phyloP scores from a whole-genome alignment of 2,329 filamentous ascomycete species.

The Botrytis galanthina region DNA sequence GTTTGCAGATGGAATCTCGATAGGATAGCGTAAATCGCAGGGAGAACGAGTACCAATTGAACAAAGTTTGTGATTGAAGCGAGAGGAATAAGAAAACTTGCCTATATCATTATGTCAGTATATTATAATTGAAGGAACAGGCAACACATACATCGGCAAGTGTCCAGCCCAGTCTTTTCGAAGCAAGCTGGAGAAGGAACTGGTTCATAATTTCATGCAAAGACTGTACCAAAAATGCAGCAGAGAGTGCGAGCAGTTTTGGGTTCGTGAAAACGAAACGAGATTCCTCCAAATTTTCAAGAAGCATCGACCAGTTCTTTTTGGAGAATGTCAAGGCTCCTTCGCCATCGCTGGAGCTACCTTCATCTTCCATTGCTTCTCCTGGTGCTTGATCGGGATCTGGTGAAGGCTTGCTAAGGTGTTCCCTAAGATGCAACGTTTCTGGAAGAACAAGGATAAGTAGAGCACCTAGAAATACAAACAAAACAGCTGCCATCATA shows the following conservation, averaged over 20 bases:
- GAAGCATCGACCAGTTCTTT: conserved; percentile 8
- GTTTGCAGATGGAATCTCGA: conserved; percentile 13
- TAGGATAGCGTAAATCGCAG: conserved; percentile 22
- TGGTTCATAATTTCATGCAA: conserved; percentile 26
- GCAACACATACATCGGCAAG: conserved; percentile 42
- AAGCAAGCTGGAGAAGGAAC: conserved; percentile 52
- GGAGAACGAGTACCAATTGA: conserved; percentile 26
- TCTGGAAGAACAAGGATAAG: conserved; percentile 31
- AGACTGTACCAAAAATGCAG: conserved; percentile 20
- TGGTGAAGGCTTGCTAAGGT: not conserved
- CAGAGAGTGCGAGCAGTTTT: conserved; percentile 17
- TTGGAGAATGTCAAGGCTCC: not conserved
- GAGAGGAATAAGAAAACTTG: conserved; percentile 27
- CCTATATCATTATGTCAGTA: conserved; percentile 17
- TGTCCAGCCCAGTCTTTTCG: conserved; percentile 43
- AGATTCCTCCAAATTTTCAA: conserved; percentile 20
- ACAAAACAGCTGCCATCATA: conserved; percentile 20
- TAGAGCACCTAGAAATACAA: conserved; percentile 14
- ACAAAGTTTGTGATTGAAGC: conserved; percentile 22
- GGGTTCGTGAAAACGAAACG: conserved; percentile 30
- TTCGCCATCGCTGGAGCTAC: not conserved
- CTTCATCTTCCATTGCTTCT: not conserved
- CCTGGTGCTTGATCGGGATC: not conserved
- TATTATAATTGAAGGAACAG: not conserved
- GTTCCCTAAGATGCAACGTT: conserved; percentile 21